Percentiles rank a stretch among this genome's conserved stretches.
These are phyloP conservation scores for Paraleonurus japonicus DNA, from an alignment of 257 asterid species.

Conservation along the genomic window DNA sequence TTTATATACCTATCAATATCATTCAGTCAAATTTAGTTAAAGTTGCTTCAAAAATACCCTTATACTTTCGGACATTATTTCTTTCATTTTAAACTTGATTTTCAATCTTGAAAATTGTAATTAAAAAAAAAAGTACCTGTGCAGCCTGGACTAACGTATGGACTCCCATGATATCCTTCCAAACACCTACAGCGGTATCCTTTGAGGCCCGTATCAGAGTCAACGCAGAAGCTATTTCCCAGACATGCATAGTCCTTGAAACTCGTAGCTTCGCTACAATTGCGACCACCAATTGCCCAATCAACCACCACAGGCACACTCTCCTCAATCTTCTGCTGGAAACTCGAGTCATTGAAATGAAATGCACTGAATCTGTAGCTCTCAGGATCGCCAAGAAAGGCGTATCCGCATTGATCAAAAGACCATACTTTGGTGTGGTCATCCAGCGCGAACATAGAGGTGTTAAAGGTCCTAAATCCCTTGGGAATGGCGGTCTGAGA, in stretches of 20 bases:
- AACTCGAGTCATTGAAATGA: slow-evolving; percentile 34
- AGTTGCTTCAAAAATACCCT: too few relatives aligned
- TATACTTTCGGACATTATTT: too few relatives aligned
- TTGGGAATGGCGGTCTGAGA: slow-evolving; percentile 51
- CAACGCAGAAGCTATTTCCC: slow-evolving; percentile 40
- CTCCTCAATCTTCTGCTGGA: slow-evolving; percentile 25
- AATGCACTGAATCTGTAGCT: slow-evolving; percentile 28
- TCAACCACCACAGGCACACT: slow-evolving; percentile 54
- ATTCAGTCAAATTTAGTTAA: too few relatives aligned
- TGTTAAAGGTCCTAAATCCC: slow-evolving; percentile 35
- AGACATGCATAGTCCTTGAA: slow-evolving; percentile 33
- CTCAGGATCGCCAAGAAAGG: slow-evolving; percentile 53
- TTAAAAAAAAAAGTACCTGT: slow-evolving; percentile 33
- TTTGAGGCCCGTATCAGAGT: slow-evolving; percentile 39
- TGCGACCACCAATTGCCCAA: slow-evolving; percentile 57
- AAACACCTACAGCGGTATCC: slow-evolving; percentile 59
- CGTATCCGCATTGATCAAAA: slow-evolving; percentile 45
- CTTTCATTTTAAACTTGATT: too few relatives aligned
- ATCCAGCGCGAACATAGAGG: background rate
- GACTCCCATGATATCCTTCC: slow-evolving; percentile 58
- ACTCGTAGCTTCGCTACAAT: slow-evolving; percentile 37
- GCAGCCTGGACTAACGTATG: slow-evolving; percentile 54
- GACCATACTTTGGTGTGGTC: slow-evolving; percentile 18
- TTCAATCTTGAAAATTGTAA: too few relatives aligned
- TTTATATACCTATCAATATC: too few relatives aligned